These are phyloP conservation scores for Pyrus hybrid DNA, from an alignment of 331 rosid genomes.

Conservation along the genomic window DNA sequence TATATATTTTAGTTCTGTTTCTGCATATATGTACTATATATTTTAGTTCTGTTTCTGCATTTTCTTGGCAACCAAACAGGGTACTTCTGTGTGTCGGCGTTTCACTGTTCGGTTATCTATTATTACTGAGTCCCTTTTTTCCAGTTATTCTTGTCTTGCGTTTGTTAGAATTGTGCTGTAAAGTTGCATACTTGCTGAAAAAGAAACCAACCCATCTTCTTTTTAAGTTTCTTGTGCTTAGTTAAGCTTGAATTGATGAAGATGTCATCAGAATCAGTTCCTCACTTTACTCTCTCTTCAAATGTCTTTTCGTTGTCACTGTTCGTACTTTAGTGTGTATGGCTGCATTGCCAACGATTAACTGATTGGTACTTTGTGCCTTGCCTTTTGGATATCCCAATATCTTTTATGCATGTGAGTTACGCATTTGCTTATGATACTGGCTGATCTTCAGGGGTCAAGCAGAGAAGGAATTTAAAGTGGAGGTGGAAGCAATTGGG, in stretches of 20 bases:
- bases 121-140: not conserved
- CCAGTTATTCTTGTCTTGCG: constrained; percentile 34
- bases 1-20: too few relatives aligned
- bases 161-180: constrained; percentile 22
- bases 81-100: not conserved
- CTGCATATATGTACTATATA: too few relatives aligned
- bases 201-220: constrained; percentile 14
- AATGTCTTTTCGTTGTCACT: not conserved
- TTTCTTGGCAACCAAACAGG: constrained; percentile 17
- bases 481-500: constrained; percentile 90
- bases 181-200: constrained; percentile 26
- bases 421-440: constrained; percentile 8
- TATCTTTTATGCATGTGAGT: not conserved
- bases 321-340: not conserved
- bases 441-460: constrained; percentile 55
- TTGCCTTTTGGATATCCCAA: constrained; percentile 6
- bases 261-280: constrained; percentile 2
- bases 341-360: not conserved
- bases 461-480: constrained; percentile 96
- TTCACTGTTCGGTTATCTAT: not conserved
- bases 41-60: not conserved
- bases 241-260: constrained; percentile 13
- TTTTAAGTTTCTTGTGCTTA: constrained; percentile 18
- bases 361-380: not conserved
- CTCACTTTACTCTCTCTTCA: not conserved